Base-by-base conservation (phyloP, 352 stramenopile species). In the Phytophthora ohioensis region DNA sequence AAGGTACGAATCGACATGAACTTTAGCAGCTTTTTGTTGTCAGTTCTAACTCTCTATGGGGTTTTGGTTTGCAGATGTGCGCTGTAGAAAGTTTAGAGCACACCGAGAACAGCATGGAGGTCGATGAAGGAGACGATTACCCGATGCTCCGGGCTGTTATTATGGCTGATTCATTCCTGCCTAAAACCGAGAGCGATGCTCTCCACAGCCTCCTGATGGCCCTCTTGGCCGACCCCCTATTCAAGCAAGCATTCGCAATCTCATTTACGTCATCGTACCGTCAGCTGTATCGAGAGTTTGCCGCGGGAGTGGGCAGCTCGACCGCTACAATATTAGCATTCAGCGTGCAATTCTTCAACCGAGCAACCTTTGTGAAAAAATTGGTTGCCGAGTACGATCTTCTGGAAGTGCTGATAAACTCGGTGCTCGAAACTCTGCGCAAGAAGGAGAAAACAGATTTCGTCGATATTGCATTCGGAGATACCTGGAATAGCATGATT, bases 261-360 rank as follows among this genome's bases (percentile, higher is more conserved):
- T 94, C 95, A 8, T 99, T 99, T 79, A 98, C 94, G 36, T 88
- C 94, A 46, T 98, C 93, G 2, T 99, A 99, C 78, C 87, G 84
- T 30, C 82, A 90, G 52, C 53, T 95, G 27, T 95, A 93, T 80
- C 83, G 78, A 55, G 87, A 95, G 54, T 92, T 91, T 54, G 82
- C 85, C 2, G 72, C 82, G 0, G 88, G 88, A 34, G 75, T 93
- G n/a, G 88, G 88, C 17, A 93, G 78, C 35, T 87, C 84, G 17
- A 89, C 71, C 10, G 97, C 98, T 56, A 98, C 92, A 30, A 96
- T 96, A 64, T 75, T 97, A 43, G 85, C 87, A 21, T 94, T 99
- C 49, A 95, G 85, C 36, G 98, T 99, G 5, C 98, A 99, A 77
- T 99, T 99, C 65, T 92, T 99, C 65, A 99, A 99, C 74, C 93